phyloP scores from a whole-genome alignment of 148 eudicot species.

The Rhododendron williamsianum region DNA sequence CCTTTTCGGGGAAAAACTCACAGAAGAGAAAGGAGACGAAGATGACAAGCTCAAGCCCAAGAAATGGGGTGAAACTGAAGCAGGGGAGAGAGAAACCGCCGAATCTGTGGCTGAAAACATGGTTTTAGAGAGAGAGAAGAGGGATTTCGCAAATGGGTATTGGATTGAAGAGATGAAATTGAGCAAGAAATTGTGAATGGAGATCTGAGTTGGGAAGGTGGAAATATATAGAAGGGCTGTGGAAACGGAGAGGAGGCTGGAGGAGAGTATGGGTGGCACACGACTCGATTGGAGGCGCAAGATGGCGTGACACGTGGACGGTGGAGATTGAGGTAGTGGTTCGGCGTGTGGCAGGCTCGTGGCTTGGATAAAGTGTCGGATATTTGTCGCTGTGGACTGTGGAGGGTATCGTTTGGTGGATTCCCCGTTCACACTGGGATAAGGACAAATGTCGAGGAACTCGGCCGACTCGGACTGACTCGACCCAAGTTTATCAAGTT shows the following conservation, averaged over 20 bases:
- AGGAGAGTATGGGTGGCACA: slow-evolving; percentile 7
- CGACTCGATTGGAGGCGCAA: slow-evolving; percentile 23
- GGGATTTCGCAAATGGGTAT: background rate
- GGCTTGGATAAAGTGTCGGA: slow-evolving; percentile 32
- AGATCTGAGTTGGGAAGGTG: background rate
- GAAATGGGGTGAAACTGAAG: background rate
- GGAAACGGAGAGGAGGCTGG: slow-evolving; percentile 10
- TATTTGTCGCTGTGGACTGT: slow-evolving; percentile 22
- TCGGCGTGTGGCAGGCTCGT: slow-evolving; percentile 85
- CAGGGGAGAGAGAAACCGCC: slow-evolving; percentile 14
- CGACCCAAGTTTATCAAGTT: background rate
- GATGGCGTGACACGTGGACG: slow-evolving; percentile 35
- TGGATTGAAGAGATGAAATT: background rate
- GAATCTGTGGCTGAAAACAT: slow-evolving; percentile 12
- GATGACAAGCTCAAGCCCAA: background rate
- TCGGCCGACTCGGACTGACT: background rate
- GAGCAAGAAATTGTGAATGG: background rate
- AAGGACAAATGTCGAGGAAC: background rate
- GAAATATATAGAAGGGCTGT: background rate
- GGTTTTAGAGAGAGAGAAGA: background rate
- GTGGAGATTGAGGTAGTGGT: slow-evolving; percentile 23
- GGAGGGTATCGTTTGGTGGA: background rate
- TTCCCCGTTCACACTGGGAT: slow-evolving; percentile 2
- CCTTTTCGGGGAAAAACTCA: slow-evolving; percentile 6
- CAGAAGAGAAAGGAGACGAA: background rate